These are phyloP conservation scores for Vanilla planifolia DNA, from an alignment of 106 monocot species.

Conservation along the genomic window DNA sequence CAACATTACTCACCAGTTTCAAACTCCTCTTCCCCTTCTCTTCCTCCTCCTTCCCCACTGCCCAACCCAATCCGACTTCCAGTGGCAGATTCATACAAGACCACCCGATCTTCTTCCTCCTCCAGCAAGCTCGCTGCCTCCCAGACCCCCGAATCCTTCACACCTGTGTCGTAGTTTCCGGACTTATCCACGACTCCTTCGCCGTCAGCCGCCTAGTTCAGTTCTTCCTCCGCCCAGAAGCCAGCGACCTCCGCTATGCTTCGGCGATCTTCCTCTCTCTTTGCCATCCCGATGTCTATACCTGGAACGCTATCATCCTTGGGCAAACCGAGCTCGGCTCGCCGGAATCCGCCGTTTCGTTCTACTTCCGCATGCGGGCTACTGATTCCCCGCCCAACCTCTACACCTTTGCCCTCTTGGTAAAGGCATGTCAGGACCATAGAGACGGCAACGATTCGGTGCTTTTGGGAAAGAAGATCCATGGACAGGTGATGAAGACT, in stretches of 20 bases:
- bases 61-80: not conserved
- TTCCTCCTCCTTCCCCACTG: constrained; percentile 1
- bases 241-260: constrained; percentile 12
- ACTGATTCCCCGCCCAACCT: constrained; percentile 24
- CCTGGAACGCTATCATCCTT: constrained; percentile 57
- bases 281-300: constrained; percentile 38
- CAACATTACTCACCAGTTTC: not conserved
- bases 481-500: constrained; percentile 50
- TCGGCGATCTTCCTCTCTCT: constrained; percentile 27
- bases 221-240: constrained; percentile 21
- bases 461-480: constrained; percentile 14
- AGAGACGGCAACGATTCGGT: not conserved
- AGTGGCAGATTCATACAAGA: constrained; percentile 7
- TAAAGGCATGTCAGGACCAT: constrained; percentile 19
- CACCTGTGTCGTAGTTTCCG: constrained; percentile 35
- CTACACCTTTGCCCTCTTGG: constrained; percentile 43
- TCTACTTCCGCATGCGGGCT: constrained; percentile 53
- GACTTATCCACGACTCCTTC: constrained; percentile 40
- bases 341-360: constrained; percentile 6
- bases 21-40: not conserved
- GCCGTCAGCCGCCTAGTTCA: constrained; percentile 44
- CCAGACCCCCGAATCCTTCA: constrained; percentile 33
- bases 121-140: not conserved
- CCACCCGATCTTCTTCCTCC: constrained; percentile 22
- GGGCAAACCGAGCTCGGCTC: constrained; percentile 8